These are phyloP conservation scores for Oryza meridionalis DNA, from an alignment of 176 grass and related monocot species.

Conservation along the genomic window DNA sequence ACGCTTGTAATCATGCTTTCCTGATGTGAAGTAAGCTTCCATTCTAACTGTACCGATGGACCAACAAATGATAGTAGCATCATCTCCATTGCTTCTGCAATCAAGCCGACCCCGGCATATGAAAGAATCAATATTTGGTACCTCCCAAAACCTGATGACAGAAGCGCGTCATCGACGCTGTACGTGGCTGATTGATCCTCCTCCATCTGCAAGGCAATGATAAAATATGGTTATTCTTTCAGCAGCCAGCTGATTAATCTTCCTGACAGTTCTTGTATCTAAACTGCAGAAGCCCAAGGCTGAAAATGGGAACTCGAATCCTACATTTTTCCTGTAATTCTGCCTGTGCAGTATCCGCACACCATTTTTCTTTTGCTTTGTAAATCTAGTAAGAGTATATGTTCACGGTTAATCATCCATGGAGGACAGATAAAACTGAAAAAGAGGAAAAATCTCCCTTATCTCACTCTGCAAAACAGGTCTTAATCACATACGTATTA, in stretches of 20 bases:
- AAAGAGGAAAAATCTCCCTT: neutral
- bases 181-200: constrained; percentile 64
- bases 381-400: neutral
- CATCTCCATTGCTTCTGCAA: constrained; percentile 98
- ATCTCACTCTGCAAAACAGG: neutral
- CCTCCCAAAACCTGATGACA: constrained; percentile 77
- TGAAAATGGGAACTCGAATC: neutral
- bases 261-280: neutral
- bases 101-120: constrained; percentile 84
- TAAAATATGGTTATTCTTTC: constrained; percentile 25
- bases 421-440: neutral
- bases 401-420: neutral
- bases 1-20: constrained; percentile 96
- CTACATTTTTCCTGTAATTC: neutral
- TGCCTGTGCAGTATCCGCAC: neutral
- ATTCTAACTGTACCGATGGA: constrained; percentile 80
- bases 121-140: constrained; percentile 79
- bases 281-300: neutral
- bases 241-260: neutral
- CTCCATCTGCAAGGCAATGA: constrained; percentile 56
- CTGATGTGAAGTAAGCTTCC: constrained; percentile 79
- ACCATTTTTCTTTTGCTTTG: neutral
- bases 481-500: neutral
- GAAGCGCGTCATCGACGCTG: constrained; percentile 74
- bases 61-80: constrained; percentile 96